A percentile compares a stretch with the other conserved stretches of the same genome.
phyloP scores from a whole-genome alignment of 306 rosid species.

The Cajanus cajan region DNA sequence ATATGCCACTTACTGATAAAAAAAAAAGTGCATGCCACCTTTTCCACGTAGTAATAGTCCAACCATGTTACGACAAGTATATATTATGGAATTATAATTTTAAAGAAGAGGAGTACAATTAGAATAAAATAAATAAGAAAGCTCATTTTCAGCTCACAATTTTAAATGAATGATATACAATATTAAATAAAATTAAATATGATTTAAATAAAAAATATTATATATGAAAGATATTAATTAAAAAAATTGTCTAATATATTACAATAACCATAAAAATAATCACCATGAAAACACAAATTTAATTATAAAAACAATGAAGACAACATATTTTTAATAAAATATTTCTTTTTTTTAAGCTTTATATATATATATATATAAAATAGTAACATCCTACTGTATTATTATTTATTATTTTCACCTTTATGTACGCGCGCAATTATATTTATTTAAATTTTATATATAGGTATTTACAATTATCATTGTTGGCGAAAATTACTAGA shows the following conservation, averaged over 20 bases:
- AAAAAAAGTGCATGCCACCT: too few relatives aligned
- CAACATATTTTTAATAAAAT: too few relatives aligned
- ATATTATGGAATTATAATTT: not conserved
- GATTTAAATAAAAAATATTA: not conserved
- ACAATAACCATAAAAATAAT: not conserved
- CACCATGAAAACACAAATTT: not conserved
- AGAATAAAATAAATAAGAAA: not conserved
- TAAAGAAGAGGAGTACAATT: not conserved
- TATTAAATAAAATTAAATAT: not conserved
- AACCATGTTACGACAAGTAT: too few relatives aligned
- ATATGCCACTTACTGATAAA: not conserved
- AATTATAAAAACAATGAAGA: too few relatives aligned
- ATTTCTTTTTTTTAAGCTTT: too few relatives aligned
- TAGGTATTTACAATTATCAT: not conserved
- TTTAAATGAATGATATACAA: not conserved
- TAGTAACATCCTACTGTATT: not conserved
- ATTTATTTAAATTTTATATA: not conserved
- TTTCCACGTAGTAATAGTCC: too few relatives aligned
- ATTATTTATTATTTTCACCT: not conserved
- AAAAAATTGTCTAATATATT: not conserved
- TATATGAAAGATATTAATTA: not conserved
- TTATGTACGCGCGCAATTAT: not conserved
- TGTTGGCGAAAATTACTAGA: too few relatives aligned
- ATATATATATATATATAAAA: not conserved
- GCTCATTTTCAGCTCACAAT: not conserved